Evolutionary conservation across 306 rosid species (phyloP).

Genomic region (Biancaea sappan): DNA sequence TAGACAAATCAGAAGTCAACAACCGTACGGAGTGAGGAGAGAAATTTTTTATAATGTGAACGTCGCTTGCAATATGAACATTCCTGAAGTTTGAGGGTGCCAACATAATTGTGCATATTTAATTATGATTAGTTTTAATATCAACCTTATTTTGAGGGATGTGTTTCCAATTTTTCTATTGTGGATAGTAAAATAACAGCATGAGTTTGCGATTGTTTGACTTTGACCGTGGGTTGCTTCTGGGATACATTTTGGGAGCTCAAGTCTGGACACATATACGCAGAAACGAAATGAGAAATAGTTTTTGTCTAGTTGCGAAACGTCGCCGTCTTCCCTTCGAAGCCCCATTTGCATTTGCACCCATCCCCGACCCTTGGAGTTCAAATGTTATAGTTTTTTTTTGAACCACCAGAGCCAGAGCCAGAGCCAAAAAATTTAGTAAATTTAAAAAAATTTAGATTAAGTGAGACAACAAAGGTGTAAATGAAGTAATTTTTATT

Average conservation of each 20-base stretch:
- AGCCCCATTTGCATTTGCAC: conserved; percentile 11
- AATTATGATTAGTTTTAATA: not conserved
- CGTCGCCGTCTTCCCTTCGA: conserved; percentile 33
- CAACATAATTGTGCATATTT: not conserved
- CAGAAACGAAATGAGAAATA: conserved; percentile 20
- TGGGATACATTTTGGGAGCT: conserved; percentile 35
- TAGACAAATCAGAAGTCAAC: not conserved
- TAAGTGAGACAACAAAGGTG: no score
- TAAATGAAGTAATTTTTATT: no score
- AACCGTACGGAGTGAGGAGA: not conserved
- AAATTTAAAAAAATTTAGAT: no score
- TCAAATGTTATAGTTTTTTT: no score
- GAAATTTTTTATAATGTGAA: not conserved
- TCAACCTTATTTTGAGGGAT: conserved; percentile 17
- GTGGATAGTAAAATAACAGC: not conserved
- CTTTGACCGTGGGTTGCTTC: conserved; percentile 30
- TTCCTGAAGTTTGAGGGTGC: not conserved
- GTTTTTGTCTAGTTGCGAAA: conserved; percentile 32
- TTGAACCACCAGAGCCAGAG: no score
- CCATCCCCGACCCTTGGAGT: conserved; percentile 28
- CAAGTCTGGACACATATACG: conserved; percentile 26
- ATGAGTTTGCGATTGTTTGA: not conserved
- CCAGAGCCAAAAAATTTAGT: no score
- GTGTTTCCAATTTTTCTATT: not conserved
- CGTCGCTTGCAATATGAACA: not conserved